phyloP scores from a whole-genome alignment of 179 eudicot genomes.

The Silene noctiflora region DNA sequence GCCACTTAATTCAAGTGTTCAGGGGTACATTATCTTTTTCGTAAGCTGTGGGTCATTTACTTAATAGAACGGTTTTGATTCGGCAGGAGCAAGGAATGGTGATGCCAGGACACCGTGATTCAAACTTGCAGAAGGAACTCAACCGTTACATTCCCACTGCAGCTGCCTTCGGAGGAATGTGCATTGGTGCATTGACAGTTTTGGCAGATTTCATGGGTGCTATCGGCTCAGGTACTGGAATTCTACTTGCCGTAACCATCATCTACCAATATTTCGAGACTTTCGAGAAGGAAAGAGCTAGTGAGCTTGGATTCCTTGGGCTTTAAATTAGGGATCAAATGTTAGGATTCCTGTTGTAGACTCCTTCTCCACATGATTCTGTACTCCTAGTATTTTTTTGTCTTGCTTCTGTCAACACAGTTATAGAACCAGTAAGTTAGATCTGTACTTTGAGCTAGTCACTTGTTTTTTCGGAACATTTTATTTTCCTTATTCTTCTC shows the following conservation, averaged over 20 bases:
- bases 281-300: conserved; percentile 76
- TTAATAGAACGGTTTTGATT: neutral
- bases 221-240: conserved; percentile 83
- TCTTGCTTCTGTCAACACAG: conserved; percentile 12
- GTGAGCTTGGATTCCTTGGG: conserved; percentile 74
- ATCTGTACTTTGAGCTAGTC: conserved; percentile 14
- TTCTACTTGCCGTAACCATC: conserved; percentile 70
- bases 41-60: neutral
- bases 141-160: conserved; percentile 79
- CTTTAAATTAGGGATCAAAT: conserved; percentile 35
- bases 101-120: conserved; percentile 75
- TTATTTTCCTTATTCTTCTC: neutral
- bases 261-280: conserved; percentile 79
- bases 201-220: conserved; percentile 91
- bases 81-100: conserved; percentile 88
- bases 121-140: conserved; percentile 68
- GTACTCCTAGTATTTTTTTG: neutral
- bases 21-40: no score
- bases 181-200: conserved; percentile 75
- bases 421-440: conserved; percentile 24
- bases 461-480: neutral
- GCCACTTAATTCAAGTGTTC: no score
- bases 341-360: conserved; percentile 15
- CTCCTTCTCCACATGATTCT: neutral
- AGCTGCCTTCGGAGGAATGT: conserved; percentile 76